phyloP scores from a whole-genome alignment of 2,329 filamentous ascomycete genomes.

The Xylariaceae sp. region DNA sequence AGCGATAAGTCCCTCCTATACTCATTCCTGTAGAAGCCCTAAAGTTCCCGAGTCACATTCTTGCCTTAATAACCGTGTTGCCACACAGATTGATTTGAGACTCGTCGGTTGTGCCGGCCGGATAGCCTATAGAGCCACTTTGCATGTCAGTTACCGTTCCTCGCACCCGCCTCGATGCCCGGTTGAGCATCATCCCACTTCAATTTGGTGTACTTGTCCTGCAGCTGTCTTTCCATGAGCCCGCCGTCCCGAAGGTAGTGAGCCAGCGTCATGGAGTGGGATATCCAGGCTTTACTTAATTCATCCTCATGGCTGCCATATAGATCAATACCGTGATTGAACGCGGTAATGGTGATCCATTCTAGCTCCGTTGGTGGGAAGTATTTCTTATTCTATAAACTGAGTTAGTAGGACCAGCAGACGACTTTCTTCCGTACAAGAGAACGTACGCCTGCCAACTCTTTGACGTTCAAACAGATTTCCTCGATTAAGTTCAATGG shows the following conservation, averaged over 20 bases:
- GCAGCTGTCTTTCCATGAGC: slow-evolving; percentile 41
- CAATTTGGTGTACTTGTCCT: slow-evolving; percentile 43
- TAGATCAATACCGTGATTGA: slow-evolving; percentile 68
- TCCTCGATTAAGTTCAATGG: slow-evolving; percentile 62
- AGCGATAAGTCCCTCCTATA: not conserved
- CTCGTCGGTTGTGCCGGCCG: not conserved
- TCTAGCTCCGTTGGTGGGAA: slow-evolving; percentile 68
- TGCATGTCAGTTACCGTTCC: too few relatives aligned
- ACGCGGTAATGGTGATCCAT: slow-evolving; percentile 67
- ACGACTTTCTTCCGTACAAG: not conserved
- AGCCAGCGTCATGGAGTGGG: slow-evolving; percentile 59
- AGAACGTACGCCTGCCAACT: slow-evolving; percentile 44
- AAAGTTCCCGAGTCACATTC: not conserved
- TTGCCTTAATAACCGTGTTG: not conserved
- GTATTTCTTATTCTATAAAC: slow-evolving; percentile 36
- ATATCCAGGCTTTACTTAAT: slow-evolving; percentile 57
- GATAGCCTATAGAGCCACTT: not conserved
- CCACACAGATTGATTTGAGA: not conserved
- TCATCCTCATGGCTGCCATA: slow-evolving; percentile 53
- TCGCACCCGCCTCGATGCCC: not conserved
- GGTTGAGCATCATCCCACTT: slow-evolving; percentile 9
- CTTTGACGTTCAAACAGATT: slow-evolving; percentile 49
- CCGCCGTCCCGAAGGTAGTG: slow-evolving; percentile 54
- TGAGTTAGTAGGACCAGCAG: not conserved
- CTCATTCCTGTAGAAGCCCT: too few relatives aligned